Evolutionary conservation across 192 early-diverging fungal genomes (phyloP).

Genomic region (Coemansia sp.): DNA sequence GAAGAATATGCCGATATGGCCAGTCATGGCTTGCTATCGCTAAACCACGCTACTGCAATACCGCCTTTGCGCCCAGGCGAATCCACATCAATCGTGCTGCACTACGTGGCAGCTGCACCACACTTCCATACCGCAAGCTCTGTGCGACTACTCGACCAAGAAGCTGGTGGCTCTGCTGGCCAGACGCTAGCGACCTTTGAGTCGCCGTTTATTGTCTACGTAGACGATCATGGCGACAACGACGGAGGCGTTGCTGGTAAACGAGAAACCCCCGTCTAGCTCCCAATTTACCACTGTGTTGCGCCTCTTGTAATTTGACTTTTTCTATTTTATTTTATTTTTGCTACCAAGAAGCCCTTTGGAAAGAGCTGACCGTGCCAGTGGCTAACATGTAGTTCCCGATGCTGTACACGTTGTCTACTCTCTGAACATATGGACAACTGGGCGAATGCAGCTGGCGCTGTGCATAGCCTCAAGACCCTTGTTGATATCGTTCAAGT

Average conservation of each 20-base stretch:
- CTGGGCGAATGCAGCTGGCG: slow-evolving; percentile 60
- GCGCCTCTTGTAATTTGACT: neutral
- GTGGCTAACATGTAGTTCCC: neutral
- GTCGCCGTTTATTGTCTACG: slow-evolving; percentile 45
- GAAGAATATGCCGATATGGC: neutral
- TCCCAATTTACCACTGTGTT: neutral
- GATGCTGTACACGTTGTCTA: neutral
- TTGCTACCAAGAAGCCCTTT: neutral
- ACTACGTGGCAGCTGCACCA: slow-evolving; percentile 42
- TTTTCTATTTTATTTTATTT: neutral
- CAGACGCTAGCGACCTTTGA: slow-evolving; percentile 29
- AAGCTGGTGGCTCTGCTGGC: slow-evolving; percentile 18
- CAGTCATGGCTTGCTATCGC: slow-evolving; percentile 16
- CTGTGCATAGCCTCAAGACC: slow-evolving; percentile 89
- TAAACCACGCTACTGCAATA: slow-evolving; percentile 18
- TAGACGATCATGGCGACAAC: slow-evolving; percentile 12
- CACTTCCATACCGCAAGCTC: slow-evolving; percentile 36
- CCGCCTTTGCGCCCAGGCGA: slow-evolving; percentile 38
- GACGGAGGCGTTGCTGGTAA: neutral
- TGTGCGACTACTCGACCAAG: slow-evolving; percentile 30
- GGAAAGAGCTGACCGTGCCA: neutral
- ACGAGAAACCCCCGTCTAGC: neutral
- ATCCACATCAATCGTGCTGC: slow-evolving; percentile 27
- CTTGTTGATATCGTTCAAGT: slow-evolving; percentile 85
- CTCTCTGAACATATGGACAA: slow-evolving; percentile 42